Evolutionary conservation across 1,139 yeast species (phyloP), one percentile per base, ranked within the genome.

Genomic region (Chernovozyma sophiae-reginae): DNA sequence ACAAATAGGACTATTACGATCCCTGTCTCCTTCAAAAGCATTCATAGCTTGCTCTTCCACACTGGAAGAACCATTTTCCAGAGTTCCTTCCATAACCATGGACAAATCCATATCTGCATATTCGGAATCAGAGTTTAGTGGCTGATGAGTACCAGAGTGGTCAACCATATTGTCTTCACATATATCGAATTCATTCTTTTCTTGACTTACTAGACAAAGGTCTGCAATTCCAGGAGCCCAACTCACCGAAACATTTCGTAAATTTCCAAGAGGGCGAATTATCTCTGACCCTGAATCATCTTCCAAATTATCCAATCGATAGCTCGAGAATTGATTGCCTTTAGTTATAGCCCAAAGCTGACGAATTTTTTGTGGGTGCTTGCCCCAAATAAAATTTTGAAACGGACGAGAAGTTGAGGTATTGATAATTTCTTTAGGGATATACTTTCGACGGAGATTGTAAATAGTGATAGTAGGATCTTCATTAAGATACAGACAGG

Each of bases 401-500:
- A 68, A 59, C 1, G 71, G 67, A 34, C 68, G 68, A 30, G 65
- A 64, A 2, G 77, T 74, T 28, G 71, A 65, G 18, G 74, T 68
- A 68, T 77, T 79, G 26, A 86, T 64, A 3, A 81, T 71, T 49
- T 82, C 79, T 36, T 74, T 72, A 0, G 98, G 96, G 12, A 90
- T 75, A 52, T 74, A 82, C 46, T 81, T 86, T 42, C 97, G 66
- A 31, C 74, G 72, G 34, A 90, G 65, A 36, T 81, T 80, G 76
- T 87, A 92, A 2, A 87, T 72, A 30, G 84, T 79, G 5, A 87
- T 72, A 15, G 80, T 73, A 10, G 86, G 75, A 51, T 86, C 96
- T 48, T 84, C 90, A 40, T 82, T 83, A 47, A 86, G 65, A 41
- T 82, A 85, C 55, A 84, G 82, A 35, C 86, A 75, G 0, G 95